Conservation (phyloP, 2,329 filamentous ascomycete species). For the Parafenestella ontariensis region DNA sequence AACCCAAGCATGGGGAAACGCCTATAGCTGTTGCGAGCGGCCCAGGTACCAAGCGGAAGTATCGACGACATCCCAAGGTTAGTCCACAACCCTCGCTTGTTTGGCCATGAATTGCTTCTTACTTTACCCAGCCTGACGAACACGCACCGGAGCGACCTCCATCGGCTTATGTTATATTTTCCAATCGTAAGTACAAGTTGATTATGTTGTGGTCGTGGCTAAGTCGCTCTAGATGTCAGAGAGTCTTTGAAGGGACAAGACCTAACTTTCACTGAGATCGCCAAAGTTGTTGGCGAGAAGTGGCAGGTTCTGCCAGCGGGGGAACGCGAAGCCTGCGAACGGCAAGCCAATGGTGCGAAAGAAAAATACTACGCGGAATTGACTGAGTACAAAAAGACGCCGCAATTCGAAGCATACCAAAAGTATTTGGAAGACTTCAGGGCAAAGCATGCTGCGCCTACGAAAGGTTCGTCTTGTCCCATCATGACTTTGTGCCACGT, state of each 20-base stretch:
- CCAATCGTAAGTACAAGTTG: constrained; percentile 69
- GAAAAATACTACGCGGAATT: constrained; percentile 78
- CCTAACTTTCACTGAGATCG: constrained; percentile 82
- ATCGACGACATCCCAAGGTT: constrained; percentile 79
- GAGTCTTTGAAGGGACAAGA: constrained; percentile 79
- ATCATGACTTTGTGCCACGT: background rate
- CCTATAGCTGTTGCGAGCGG: constrained; percentile 43
- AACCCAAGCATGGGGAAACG: constrained; percentile 53
- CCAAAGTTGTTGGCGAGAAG: constrained; percentile 80
- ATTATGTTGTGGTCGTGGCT: constrained; percentile 11
- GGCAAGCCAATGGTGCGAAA: constrained; percentile 74
- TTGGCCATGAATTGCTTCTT: constrained; percentile 12
- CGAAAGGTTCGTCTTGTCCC: constrained; percentile 40
- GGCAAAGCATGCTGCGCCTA: constrained; percentile 64
- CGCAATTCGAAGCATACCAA: constrained; percentile 71
- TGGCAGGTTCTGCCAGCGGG: constrained; percentile 74
- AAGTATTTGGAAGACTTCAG: constrained; percentile 81
- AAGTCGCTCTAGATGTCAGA: constrained; percentile 66
- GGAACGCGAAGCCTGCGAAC: constrained; percentile 76
- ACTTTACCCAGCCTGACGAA: constrained; percentile 68
- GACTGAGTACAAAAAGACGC: constrained; percentile 78
- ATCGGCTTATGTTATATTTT: constrained; percentile 85
- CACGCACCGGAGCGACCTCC: constrained; percentile 81
- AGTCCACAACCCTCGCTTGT: constrained; percentile 19
- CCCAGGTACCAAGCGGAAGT: constrained; percentile 70